Evolutionary conservation across 768 basidiomycete genomes (phyloP), one percentile per base, ranked within the genome.

Genomic region (Boletus eberwhitei): DNA sequence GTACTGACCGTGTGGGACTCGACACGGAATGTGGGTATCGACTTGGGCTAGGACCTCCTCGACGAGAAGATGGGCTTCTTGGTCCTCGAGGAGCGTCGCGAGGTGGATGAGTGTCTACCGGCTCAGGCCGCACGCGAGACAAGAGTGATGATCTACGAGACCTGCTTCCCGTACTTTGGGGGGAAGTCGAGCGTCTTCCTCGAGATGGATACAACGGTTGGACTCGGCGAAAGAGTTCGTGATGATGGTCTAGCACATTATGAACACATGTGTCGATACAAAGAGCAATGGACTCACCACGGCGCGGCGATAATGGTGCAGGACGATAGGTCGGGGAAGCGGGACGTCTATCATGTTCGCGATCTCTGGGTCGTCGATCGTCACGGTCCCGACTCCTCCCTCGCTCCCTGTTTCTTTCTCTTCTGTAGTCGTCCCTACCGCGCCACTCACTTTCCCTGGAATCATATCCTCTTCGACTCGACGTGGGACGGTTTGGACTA

Each of bases 311-410:
- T 32, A 47, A 17, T 39, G 60, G 60, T 46, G 53, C 58, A 36
- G 64, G 56, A 35, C 55, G 60, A 52, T 63, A 61, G 13, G 9
- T 37, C n/a, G 66, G 60, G 8, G 66, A 59, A 24, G 46, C 22
- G 8, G 49, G 50, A 19, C 58, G 54, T 48, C 64, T 54, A 21
- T 70, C 68, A 7, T 60, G 48, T 16, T 67, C 59, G 31, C 62
- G 58, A 39, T 64, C 67, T 44, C 60, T 54, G 31, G 50, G 9
- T 9, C 63, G 50, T 24, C 43, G 52, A 21, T 63, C 61, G 8
- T 67, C 64, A 12, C 60, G 63, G 32, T 66, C 67, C 50, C 62
- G 2, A 34, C 59, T 65, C 54, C 66, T 56, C 12, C 54, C 64
- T 24, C 58, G 59, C 1, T 67, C 65, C 35, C 61, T 26, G 16